Base-by-base conservation (phyloP, 1,284 basidiomycete genomes). In the Melampsora americana region DNA sequence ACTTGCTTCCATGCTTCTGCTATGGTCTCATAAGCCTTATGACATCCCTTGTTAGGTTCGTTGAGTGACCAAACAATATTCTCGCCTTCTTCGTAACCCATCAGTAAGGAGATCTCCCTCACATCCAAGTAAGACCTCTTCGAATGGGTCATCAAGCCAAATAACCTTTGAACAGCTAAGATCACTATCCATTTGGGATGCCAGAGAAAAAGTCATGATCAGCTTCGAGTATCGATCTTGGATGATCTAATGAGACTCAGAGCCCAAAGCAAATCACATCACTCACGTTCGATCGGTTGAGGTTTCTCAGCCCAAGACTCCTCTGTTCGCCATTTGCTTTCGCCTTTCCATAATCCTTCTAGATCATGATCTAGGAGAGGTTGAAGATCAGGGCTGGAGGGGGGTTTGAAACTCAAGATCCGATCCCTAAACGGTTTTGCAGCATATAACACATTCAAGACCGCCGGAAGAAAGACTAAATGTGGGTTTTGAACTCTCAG, bases 21-120 rank as follows among this genome's bases (percentile, higher is more conserved):
- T 30, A 77, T 77, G n/a, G 61, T 65, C 7, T 77, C 74, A 62
- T 77, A 77, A 16, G 74, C 67, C 5, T 66, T 56, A 69, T 77
- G 66, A 65, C 74, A 77, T 14, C 74, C 67, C 46, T 77, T 77
- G 28, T 69, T 77, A 26, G 67, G 74, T 48, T 77, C 74, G 60
- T 77, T 77, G 9, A 77, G 61, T 32, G 74, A 77, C 74, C 74
- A 77, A 50, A 48, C 69, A 53, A 77, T 77, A 59, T 56, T 65
- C 39, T 77, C 74, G 2, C 74, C 74, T 30, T 77, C 74, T 50
- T 77, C 74, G 46, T 77, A 77, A 6, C 74, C 74, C 12, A 77
- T 39, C 26, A 69, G 30, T 30, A 65, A 39, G 6, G 74, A 77
- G 12, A 77, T n/a, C 39, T 77, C 74, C 42, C 68, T 66, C 6